Conservation (phyloP, 2,329 filamentous ascomycete genomes). For the Fusarium stilboides region DNA sequence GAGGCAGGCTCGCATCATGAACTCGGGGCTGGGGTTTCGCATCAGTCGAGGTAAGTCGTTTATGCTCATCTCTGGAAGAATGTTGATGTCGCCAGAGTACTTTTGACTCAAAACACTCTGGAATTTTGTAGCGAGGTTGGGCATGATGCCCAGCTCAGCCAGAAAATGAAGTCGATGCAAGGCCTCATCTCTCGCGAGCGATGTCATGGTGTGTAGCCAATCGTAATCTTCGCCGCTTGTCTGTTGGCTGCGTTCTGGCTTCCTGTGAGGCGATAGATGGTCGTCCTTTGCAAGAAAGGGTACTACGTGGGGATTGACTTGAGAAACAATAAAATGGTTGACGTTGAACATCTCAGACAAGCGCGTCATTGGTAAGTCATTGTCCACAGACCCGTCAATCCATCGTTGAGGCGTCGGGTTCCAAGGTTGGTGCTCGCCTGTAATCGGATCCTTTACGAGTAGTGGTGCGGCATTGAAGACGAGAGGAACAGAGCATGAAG, state of each 20-base stretch:
- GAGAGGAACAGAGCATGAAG: slow-evolving; percentile 92
- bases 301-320: slow-evolving; percentile 95
- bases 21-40: slow-evolving; percentile 86
- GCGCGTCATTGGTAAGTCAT: slow-evolving; percentile 91
- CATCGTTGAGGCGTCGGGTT: slow-evolving; percentile 87
- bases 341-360: slow-evolving; percentile 97
- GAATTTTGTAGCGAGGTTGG: slow-evolving; percentile 83
- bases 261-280: slow-evolving; percentile 60
- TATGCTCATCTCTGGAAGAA: slow-evolving; percentile 83
- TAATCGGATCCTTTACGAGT: slow-evolving; percentile 87
- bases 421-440: slow-evolving; percentile 84
- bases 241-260: slow-evolving; percentile 48
- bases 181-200: slow-evolving; percentile 83
- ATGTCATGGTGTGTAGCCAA: slow-evolving; percentile 78
- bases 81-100: slow-evolving; percentile 96
- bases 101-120: slow-evolving; percentile 88
- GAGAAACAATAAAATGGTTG: slow-evolving; percentile 97
- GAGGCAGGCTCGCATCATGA: slow-evolving; percentile 85
- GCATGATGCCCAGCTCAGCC: slow-evolving; percentile 84
- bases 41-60: slow-evolving; percentile 83
- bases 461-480: slow-evolving; percentile 86
- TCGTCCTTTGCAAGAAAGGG: slow-evolving; percentile 87
- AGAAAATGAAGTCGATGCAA: slow-evolving; percentile 86
- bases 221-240: slow-evolving; percentile 59
- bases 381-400: slow-evolving; percentile 96